Base-by-base conservation (phyloP, 768 basidiomycete species). In the Grammothele lineata region DNA sequence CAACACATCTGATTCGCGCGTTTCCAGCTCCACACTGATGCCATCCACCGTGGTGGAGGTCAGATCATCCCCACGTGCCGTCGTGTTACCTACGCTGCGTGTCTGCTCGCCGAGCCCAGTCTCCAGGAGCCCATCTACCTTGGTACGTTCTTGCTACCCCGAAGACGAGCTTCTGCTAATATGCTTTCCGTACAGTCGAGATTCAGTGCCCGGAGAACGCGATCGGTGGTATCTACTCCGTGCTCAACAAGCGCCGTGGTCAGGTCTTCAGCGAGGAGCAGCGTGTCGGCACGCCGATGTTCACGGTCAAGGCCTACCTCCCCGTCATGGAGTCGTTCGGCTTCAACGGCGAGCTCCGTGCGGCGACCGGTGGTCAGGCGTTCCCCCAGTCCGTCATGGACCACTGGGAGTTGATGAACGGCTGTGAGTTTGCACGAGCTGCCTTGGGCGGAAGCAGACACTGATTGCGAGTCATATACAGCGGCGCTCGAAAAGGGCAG, bases 181-280 rank as follows among this genome's bases (percentile, higher is more conserved):
- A 45, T n/a, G n/a, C n/a, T 36, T 3, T 22, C 10, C 1, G 12
- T 32, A 18, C 58, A 89, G 93, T 94, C 65, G 96, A 99, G 69
- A 94, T 98, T 58, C 95, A 97, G 70, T 94, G 92, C 72, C 96
- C 94, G 45, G 95, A 96, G 69, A 89, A 80, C 66, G 94, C 90
- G 50, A 95, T 97, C 57, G 95, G 94, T 70, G 94, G 95, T 76
- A 91, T 98, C 71, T 97, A 97, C 84, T 80, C 77, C 45, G 80
- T 79, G 54, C 70, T 92, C 73, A 98, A 96, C 83, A 92, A 87
- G 74, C 89, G 93, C 65, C 90, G 94, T 81, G 95, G 95, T 55
- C 93, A 96, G 67, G 95, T 99, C 53, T 95, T 94, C 81, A 88
- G 87, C 58, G 90, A 97, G 71, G 95, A 97, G 70, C 96, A 98